phyloP scores from a whole-genome alignment of 2,329 filamentous ascomycete genomes.

The Chaetoscypha palmicola region DNA sequence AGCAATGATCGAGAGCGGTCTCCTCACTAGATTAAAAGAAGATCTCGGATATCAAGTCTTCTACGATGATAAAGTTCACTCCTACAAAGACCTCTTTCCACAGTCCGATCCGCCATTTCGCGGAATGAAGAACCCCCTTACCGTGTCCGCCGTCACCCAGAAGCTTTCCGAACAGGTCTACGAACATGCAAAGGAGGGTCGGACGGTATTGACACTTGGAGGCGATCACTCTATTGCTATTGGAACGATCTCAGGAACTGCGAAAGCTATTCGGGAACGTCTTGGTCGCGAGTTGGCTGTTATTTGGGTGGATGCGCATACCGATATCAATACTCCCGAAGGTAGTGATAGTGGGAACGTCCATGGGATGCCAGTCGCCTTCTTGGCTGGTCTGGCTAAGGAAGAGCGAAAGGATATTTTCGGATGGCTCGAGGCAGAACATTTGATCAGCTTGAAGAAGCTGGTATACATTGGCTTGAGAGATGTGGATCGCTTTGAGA shows the following conservation, averaged over 20 bases:
- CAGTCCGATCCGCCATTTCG: constrained; percentile 68
- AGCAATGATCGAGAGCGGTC: constrained; percentile 80
- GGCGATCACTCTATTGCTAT: constrained; percentile 97
- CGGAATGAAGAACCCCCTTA: constrained; percentile 87
- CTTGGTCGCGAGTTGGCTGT: constrained; percentile 80
- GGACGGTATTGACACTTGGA: constrained; percentile 86
- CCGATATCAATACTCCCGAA: constrained; percentile 96
- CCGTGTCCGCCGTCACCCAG: constrained; percentile 78
- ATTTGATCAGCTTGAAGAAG: constrained; percentile 66
- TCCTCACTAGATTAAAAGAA: constrained; percentile 73
- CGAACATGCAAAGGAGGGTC: constrained; percentile 71
- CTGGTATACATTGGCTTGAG: constrained; percentile 94
- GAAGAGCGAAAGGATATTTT: constrained; percentile 75
- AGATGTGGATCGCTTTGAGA: constrained; percentile 90
- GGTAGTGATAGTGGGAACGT: constrained; percentile 85
- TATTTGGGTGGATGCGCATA: constrained; percentile 97
- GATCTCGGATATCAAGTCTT: constrained; percentile 85
- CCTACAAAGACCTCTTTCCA: constrained; percentile 70
- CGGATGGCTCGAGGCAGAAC: constrained; percentile 76
- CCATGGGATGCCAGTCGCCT: constrained; percentile 95
- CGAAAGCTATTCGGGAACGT: constrained; percentile 78
- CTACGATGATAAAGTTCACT: constrained; percentile 76
- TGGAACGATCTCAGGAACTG: constrained; percentile 81
- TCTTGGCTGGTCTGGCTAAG: constrained; percentile 76
- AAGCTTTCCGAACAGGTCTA: constrained; percentile 80